Base-by-base conservation (phyloP, 2,329 filamentous ascomycete genomes). In the Xylaria sp. region DNA sequence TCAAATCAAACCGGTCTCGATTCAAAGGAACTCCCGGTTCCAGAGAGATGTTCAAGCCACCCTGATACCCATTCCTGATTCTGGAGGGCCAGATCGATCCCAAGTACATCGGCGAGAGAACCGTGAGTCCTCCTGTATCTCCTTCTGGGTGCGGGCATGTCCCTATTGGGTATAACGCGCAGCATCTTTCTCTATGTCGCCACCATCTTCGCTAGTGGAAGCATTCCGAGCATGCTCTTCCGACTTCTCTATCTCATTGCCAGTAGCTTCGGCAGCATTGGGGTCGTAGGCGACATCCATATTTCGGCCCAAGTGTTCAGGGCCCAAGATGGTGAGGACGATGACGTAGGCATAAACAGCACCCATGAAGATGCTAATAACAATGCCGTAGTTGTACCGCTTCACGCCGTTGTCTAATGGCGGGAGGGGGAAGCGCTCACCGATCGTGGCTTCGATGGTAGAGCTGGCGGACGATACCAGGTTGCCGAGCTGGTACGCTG, bases 281-380 rank as follows among this genome's bases (percentile, higher is more conserved):
- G 76, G 74, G 58, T 84, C 83, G 49, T 83, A 77, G 2, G 68
- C 76, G 0, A 82, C 77, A 55, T 84, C 83, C 66, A 86, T 85
- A 65, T 78, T 81, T 65, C 80, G 77, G 33, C 77, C 73, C 54
- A 85, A 70, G 60, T 83, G 79, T 75, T 86, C 84, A 1, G 84
- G 84, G 0, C 90, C 90, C 3, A 91, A 43, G 9, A 91, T 74
- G 0, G 88, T 88, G 56, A 92, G 72, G 5, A 86, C 1, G 37
- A 88, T 81, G n/a, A 85, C 79, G 62, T 86, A 88, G 25, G 72
- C 82, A 68, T 85, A 96, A 1, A 96, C 92, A 68, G 89, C 92
- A 1, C 83, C 93, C 90, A 97, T 93, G 77, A 97, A 96, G 71
- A 96, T 95, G 72, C 89, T 92, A 66, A 96, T 94, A 9, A 96